These are phyloP conservation scores for Ogataea dorogensis DNA, from an alignment of 805 yeast species.

Conservation along the genomic window DNA sequence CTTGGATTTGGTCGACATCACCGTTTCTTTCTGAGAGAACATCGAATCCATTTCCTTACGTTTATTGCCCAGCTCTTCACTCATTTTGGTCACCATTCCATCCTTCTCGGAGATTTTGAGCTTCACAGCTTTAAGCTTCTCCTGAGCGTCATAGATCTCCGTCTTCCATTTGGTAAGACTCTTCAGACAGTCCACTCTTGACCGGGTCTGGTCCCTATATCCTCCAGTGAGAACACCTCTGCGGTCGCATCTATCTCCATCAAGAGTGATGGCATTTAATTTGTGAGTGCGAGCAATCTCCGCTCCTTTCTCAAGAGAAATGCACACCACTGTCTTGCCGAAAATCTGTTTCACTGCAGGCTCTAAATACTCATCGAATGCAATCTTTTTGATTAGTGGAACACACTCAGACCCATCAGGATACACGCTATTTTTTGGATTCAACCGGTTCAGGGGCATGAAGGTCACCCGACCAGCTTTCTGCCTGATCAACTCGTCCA, in stretches of 20 bases:
- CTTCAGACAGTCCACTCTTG: constrained; percentile 70
- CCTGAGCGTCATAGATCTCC: constrained; percentile 43
- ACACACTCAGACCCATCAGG: constrained; percentile 69
- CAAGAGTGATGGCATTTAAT: constrained; percentile 79
- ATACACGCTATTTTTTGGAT: constrained; percentile 41
- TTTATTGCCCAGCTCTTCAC: constrained; percentile 41
- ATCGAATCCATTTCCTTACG: constrained; percentile 43
- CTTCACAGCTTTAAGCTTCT: constrained; percentile 39
- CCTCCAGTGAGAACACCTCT: constrained; percentile 91
- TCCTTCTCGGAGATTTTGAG: constrained; percentile 45
- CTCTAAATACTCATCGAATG: constrained; percentile 53
- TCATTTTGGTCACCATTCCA: constrained; percentile 47
- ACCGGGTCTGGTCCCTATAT: constrained; percentile 63
- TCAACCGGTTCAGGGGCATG: constrained; percentile 78
- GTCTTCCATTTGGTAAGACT: constrained; percentile 50
- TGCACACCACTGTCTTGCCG: constrained; percentile 76
- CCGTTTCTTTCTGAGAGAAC: constrained; percentile 42
- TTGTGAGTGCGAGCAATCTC: constrained; percentile 60
- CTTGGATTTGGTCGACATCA: constrained; percentile 42
- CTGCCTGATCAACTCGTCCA: constrained; percentile 70
- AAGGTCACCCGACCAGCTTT: constrained; percentile 86
- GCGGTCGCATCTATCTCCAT: constrained; percentile 86
- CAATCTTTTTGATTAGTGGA: constrained; percentile 75
- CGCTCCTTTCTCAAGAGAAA: constrained; percentile 64
- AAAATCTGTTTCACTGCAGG: constrained; percentile 78